Percentiles rank a stretch among this genome's conserved stretches.
Conservation (phyloP, 208 protist genomes). For the Leishmania lainsoni region DNA sequence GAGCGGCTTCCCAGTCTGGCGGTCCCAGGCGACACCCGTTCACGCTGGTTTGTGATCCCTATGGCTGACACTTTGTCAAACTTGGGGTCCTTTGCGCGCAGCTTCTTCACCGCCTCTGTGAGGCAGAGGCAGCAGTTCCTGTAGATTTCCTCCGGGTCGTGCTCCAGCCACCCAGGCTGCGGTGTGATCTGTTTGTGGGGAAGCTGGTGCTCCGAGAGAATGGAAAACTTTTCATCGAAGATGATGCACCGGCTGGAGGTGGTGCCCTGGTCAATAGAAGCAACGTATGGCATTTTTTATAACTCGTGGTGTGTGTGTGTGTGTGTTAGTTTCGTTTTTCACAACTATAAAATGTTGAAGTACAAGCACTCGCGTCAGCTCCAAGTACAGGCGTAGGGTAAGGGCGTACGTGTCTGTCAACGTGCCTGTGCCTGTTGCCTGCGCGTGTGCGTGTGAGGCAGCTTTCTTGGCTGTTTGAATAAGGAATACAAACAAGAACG, state of each 20-base stretch:
- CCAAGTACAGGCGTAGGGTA: no score
- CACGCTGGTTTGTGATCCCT: constrained; percentile 99
- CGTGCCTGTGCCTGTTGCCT: neutral
- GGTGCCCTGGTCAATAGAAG: constrained; percentile 95
- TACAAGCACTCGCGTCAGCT: neutral
- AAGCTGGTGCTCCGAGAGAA: constrained; percentile 80
- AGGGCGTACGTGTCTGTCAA: neutral
- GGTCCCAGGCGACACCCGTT: constrained; percentile 99
- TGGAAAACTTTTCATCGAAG: constrained; percentile 77
- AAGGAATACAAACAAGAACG: constrained; percentile 2
- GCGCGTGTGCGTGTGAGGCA: neutral
- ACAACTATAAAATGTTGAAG: constrained; percentile 4
- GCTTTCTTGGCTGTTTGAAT: constrained; percentile 1
- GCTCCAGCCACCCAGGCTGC: constrained; percentile 95
- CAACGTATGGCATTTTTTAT: constrained; percentile 79
- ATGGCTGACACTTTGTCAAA: constrained; percentile 68
- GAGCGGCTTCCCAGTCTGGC: constrained; percentile 92
- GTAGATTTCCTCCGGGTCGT: constrained; percentile 95
- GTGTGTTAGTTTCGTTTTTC: neutral
- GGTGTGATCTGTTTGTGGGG: constrained; percentile 83
- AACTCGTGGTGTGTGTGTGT: neutral
- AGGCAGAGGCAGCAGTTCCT: constrained; percentile 79
- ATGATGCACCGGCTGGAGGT: constrained; percentile 94
- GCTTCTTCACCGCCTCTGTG: constrained; percentile 47
- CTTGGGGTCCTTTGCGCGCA: constrained; percentile 41